Conservation (phyloP, 257 asterid genomes). For the Paulownia fortunei region DNA sequence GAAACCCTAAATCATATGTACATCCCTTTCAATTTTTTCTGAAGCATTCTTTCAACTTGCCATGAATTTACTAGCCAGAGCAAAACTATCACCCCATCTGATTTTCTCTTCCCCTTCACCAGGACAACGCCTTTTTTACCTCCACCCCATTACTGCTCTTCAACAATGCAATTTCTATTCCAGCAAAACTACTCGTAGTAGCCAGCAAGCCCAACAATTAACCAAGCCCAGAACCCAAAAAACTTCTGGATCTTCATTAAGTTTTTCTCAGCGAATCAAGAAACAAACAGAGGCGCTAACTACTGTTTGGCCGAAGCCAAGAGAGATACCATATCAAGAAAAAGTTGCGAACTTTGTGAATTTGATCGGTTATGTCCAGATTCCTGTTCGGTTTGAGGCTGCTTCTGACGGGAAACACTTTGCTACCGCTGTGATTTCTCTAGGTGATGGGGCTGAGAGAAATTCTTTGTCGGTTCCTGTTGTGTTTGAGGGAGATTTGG, state of each 20-base stretch:
- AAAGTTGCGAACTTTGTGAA: slow-evolving; percentile 73
- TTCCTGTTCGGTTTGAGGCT: slow-evolving; percentile 61
- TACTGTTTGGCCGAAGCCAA: slow-evolving; percentile 67
- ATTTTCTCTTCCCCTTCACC: slow-evolving; percentile 36
- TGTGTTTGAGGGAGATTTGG: slow-evolving; percentile 81
- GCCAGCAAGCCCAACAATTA: slow-evolving; percentile 28
- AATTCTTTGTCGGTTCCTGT: slow-evolving; percentile 56
- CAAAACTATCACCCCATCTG: slow-evolving; percentile 37
- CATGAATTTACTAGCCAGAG: slow-evolving; percentile 66
- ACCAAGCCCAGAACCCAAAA: slow-evolving; percentile 35
- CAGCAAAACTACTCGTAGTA: slow-evolving; percentile 36
- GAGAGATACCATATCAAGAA: slow-evolving; percentile 69
- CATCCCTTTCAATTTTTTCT: background rate
- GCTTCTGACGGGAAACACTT: slow-evolving; percentile 53
- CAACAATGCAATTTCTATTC: slow-evolving; percentile 45
- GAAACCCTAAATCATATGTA: slow-evolving; percentile 34
- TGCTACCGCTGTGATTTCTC: slow-evolving; percentile 61
- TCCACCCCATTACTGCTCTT: slow-evolving; percentile 37
- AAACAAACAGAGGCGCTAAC: slow-evolving; percentile 36
- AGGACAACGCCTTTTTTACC: slow-evolving; percentile 27
- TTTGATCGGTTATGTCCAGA: slow-evolving; percentile 62
- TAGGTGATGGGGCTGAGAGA: slow-evolving; percentile 29
- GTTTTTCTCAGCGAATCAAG: slow-evolving; percentile 38
- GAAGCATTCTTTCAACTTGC: slow-evolving; percentile 14
- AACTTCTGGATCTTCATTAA: slow-evolving; percentile 30